Conservation (phyloP, 2,329 filamentous ascomycete species). For the Ophiostoma sp. region DNA sequence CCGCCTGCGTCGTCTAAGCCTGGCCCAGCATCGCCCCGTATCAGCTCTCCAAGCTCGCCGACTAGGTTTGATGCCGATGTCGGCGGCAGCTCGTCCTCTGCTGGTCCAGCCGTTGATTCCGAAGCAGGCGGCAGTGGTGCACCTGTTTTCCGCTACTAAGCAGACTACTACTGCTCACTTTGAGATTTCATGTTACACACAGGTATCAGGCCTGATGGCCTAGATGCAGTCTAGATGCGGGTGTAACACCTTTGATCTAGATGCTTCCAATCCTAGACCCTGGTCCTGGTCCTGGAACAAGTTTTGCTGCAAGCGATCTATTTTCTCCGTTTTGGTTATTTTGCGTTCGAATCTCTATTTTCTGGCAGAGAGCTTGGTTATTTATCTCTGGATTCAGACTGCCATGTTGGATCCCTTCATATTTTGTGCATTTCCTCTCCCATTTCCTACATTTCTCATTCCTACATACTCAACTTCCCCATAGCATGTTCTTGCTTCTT, state of each 20-base stretch:
- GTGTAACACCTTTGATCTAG: not conserved
- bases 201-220: not conserved
- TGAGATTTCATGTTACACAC: not conserved
- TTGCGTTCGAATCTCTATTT: not conserved
- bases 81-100: constrained; percentile 13
- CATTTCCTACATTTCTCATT: not conserved
- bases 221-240: not conserved
- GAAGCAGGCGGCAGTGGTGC: constrained; percentile 5
- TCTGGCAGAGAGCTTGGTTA: not conserved
- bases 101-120: constrained; percentile 14
- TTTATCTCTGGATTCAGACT: not conserved
- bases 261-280: not conserved
- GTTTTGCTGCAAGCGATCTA: not conserved
- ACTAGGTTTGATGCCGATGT: not conserved
- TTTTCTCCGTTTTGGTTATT: not conserved
- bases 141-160: constrained; percentile 20
- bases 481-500: not conserved
- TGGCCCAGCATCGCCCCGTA: not conserved
- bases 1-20: not conserved
- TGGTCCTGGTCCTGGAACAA: not conserved
- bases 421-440: not conserved
- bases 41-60: not conserved
- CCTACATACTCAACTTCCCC: not conserved
- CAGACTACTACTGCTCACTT: no score
- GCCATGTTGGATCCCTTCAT: not conserved